These are phyloP conservation scores for Pyrenochaeta sp. DNA, from an alignment of 2,329 filamentous ascomycete species.

Conservation along the genomic window DNA sequence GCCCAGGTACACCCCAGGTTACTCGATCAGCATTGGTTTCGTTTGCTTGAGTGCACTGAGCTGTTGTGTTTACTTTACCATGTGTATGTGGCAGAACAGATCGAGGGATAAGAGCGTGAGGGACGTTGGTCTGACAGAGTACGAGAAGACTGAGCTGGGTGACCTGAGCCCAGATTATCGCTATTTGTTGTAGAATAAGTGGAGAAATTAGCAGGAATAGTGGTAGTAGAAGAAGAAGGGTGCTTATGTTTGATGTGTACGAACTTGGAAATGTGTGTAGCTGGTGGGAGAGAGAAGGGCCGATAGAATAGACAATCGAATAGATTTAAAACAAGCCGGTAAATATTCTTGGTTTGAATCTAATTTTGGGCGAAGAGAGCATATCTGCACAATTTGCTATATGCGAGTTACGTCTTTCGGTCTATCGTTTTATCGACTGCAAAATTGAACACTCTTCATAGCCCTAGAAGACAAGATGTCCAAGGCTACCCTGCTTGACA, in stretches of 20 bases:
- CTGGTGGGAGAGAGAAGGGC: background rate
- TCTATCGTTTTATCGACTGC: too few species aligned
- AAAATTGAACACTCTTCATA: too few species aligned
- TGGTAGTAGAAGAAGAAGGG: background rate
- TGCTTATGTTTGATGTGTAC: too few species aligned
- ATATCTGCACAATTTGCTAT: too few species aligned
- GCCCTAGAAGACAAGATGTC: too few species aligned
- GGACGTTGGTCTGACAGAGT: conserved; percentile 64
- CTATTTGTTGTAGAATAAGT: conserved; percentile 60
- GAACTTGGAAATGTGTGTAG: too few species aligned
- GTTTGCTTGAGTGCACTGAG: conserved; percentile 71
- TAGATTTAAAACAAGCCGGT: background rate
- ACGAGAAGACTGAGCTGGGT: conserved; percentile 69
- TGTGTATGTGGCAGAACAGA: conserved; percentile 68
- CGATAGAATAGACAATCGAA: background rate
- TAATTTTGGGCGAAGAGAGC: too few species aligned
- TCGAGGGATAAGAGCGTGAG: conserved; percentile 60
- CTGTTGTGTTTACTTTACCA: conserved; percentile 67
- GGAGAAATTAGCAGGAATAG: background rate
- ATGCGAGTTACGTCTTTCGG: too few species aligned
- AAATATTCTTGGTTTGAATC: background rate
- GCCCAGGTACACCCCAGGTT: conserved; percentile 75
- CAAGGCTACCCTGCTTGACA: too few species aligned
- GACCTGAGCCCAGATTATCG: conserved; percentile 69
- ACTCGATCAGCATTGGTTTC: conserved; percentile 80